Conservation (phyloP, 2,329 filamentous ascomycete genomes). For the Aspergillus pseudoterreus region DNA sequence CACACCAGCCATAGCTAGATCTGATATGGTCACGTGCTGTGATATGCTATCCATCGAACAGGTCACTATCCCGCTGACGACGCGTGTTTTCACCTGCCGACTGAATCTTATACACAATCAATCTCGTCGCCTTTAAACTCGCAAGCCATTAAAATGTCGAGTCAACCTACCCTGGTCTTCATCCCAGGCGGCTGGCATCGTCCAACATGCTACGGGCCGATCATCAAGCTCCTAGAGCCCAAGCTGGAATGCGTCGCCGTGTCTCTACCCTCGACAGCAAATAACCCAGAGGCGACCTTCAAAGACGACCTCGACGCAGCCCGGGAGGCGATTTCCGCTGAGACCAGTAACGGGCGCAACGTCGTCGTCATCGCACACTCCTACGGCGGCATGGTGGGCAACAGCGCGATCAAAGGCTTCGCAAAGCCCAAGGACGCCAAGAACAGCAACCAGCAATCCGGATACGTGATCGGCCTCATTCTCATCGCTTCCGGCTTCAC, state of each 20-base stretch:
- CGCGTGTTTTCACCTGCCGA: no score
- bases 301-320: conserved; percentile 42
- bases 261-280: conserved; percentile 38
- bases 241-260: conserved; percentile 33
- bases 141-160: neutral
- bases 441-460: conserved; percentile 12
- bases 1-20: no score
- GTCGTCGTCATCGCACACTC: conserved; percentile 50
- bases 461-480: conserved; percentile 44
- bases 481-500: conserved; percentile 47
- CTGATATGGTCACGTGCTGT: no score
- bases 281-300: conserved; percentile 36
- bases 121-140: no score
- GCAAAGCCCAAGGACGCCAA: conserved; percentile 19
- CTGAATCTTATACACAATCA: no score
- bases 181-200: conserved; percentile 50
- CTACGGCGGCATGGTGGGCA: conserved; percentile 48
- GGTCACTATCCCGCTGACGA: no score
- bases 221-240: conserved; percentile 32
- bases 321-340: conserved; percentile 32
- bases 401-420: conserved; percentile 46
- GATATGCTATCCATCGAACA: no score
- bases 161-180: conserved; percentile 40
- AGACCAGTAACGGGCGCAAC: conserved; percentile 37
- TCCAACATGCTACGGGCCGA: conserved; percentile 34